Evolutionary conservation across 371 early-diverging fungal genomes (phyloP).

Genomic region (Saksenaea vasiformis): DNA sequence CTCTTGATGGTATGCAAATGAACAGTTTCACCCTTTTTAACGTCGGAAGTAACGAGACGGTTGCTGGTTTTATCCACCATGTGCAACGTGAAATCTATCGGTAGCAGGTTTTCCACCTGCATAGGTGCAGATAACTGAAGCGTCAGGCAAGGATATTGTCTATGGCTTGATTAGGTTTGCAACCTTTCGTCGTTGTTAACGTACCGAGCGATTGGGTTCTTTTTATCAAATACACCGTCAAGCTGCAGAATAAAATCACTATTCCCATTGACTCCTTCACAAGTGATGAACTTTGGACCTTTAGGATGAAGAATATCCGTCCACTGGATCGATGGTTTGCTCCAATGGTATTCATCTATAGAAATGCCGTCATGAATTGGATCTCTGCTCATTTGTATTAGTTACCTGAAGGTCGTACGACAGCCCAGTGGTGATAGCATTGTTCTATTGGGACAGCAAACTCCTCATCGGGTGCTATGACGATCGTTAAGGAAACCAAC

Average conservation of each 20-base stretch:
- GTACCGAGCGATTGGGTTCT: constrained; percentile 29
- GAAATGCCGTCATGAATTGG: not conserved
- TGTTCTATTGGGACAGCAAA: constrained; percentile 70
- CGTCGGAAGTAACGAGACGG: constrained; percentile 28
- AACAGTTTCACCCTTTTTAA: constrained; percentile 57
- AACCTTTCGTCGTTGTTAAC: not conserved
- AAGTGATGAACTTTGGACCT: constrained; percentile 30
- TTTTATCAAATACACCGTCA: constrained; percentile 33
- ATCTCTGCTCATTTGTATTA: not conserved
- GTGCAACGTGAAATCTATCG: constrained; percentile 65
- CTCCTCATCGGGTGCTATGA: constrained; percentile 52
- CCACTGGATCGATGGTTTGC: constrained; percentile 67
- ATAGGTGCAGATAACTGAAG: constrained; percentile 74
- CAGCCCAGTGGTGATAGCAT: constrained; percentile 59
- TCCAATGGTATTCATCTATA: constrained; percentile 69
- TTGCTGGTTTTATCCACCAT: constrained; percentile 44
- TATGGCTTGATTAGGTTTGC: not conserved
- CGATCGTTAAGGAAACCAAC: not conserved
- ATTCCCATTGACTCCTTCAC: constrained; percentile 26
- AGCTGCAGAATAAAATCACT: constrained; percentile 29
- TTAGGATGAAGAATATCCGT: constrained; percentile 54
- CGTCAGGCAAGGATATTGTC: constrained; percentile 70
- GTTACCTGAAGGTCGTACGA: constrained; percentile 70
- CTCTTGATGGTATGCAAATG: constrained; percentile 70
- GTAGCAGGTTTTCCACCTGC: constrained; percentile 84